A percentile compares a stretch with the other conserved stretches of the same genome.
Conservation (phyloP, 1,284 basidiomycete species). For the Ustilago xerochloae region DNA sequence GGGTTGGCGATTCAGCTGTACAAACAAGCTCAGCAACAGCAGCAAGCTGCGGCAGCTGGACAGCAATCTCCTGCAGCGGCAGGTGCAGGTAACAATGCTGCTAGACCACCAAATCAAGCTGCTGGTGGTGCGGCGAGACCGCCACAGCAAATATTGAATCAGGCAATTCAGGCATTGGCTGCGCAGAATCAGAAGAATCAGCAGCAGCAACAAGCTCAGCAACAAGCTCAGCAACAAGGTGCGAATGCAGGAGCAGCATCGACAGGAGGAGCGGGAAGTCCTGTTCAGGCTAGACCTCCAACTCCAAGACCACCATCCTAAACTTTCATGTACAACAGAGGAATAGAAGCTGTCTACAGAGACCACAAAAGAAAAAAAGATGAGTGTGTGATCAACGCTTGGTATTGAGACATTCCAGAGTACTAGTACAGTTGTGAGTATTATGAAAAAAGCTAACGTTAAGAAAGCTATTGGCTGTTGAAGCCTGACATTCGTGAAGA, state of each 20-base stretch:
- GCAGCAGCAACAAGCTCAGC: slow-evolving; percentile 6
- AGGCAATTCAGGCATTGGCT: slow-evolving; percentile 42
- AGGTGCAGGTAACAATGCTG: neutral
- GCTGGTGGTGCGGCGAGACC: slow-evolving; percentile 7
- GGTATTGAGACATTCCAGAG: neutral
- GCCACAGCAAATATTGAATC: slow-evolving; percentile 41
- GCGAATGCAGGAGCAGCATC: neutral
- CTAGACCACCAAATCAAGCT: neutral
- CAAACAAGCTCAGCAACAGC: slow-evolving; percentile 57
- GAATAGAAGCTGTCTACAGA: no score
- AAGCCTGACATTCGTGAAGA: slow-evolving; percentile 13
- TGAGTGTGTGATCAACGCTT: neutral
- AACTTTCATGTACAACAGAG: neutral
- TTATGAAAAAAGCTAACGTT: neutral
- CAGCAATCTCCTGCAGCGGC: slow-evolving; percentile 7
- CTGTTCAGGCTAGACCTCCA: slow-evolving; percentile 6
- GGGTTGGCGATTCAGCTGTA: slow-evolving; percentile 58
- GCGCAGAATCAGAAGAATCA: slow-evolving; percentile 38
- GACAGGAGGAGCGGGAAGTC: neutral
- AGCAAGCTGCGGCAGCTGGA: no score
- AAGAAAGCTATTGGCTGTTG: slow-evolving; percentile 39
- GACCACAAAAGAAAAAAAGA: no score
- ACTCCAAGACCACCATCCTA: slow-evolving; percentile 4
- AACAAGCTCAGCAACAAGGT: neutral
- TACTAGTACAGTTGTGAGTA: neutral